Evolutionary conservation across 2,329 filamentous ascomycete genomes (phyloP), one percentile per base, ranked within the genome.

Genomic region (Hymenoscyphus occultus): DNA sequence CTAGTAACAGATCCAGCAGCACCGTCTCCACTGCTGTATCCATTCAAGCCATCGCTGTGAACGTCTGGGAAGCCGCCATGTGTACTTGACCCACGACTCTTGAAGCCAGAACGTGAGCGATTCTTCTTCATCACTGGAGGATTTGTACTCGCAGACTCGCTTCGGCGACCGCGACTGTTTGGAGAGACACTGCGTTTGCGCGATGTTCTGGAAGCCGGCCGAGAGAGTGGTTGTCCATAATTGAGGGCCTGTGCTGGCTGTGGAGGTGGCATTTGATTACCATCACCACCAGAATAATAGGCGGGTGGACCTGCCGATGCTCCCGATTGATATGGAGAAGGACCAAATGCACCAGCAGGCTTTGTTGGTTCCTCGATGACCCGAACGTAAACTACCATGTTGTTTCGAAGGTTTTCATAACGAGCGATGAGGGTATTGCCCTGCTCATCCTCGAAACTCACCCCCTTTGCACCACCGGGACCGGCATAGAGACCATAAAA

Each of bases 401-500:
- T 90, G 78, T 96, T 88, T 72, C 85, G 85, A 76, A 99, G 93
- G 81, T 99, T 99, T 79, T 98, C 94, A 78, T 97, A 97, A 67
- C 92, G 88, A 69, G 94, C 93, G 78, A 99, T 98, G 74, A 99
- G 86, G 67, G 91, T 96, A 74, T 91, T 94, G 74, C 92, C 92
- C 73, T 90, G 83, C 69, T 91, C 87, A 77, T 98, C 94, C 79
- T 98, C 94, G 75, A 99, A 98, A 80, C 92, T 96, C 75, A 99
- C 90, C 70, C 95, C 93, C 76, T 89, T 89, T 71, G 86, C 87
- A 71, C 86, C 85, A 68, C 79, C 80, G 42, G 83, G 82, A 68
- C 86, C 88, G 70, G 94, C 91, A 77, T 97, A 97, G 71, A 99
- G 85, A 67, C 95, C 95, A 76, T 97, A 98, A 81, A 98, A 98